phyloP scores from a whole-genome alignment of 2,329 filamentous ascomycete genomes.

The Dactylellina haptotyla region DNA sequence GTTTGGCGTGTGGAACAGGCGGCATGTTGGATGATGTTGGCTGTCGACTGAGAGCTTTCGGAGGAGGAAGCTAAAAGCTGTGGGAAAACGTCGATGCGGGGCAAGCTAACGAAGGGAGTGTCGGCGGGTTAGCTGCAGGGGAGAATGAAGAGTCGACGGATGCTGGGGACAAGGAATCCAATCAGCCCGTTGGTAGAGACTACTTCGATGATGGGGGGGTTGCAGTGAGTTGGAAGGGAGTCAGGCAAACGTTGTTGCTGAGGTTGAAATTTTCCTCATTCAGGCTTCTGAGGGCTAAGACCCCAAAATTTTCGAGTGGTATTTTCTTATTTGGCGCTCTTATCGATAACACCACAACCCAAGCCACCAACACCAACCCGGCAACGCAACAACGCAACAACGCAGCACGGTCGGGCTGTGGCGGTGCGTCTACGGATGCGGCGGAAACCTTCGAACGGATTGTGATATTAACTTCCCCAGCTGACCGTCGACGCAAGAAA shows the following conservation, averaged over 20 bases:
- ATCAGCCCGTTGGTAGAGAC: slow-evolving; percentile 52
- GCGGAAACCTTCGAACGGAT: slow-evolving; percentile 11
- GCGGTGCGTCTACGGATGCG: slow-evolving; percentile 4
- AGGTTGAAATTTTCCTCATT: slow-evolving; percentile 51
- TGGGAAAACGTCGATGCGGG: slow-evolving; percentile 15
- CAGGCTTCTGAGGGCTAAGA: slow-evolving; percentile 43
- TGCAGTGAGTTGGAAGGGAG: slow-evolving; percentile 27
- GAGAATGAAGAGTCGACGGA: slow-evolving; percentile 49
- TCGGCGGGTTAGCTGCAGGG: slow-evolving; percentile 33
- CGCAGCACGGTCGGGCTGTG: slow-evolving; percentile 1
- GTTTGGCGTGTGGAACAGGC: slow-evolving; percentile 95
- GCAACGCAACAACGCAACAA: slow-evolving; percentile 37
- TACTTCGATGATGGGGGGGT: slow-evolving; percentile 37
- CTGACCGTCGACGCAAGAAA: neutral
- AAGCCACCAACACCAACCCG: neutral
- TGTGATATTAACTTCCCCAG: slow-evolving; percentile 28
- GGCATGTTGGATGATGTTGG: slow-evolving; percentile 71
- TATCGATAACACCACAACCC: slow-evolving; percentile 39
- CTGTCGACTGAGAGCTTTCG: slow-evolving; percentile 27
- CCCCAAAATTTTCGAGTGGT: slow-evolving; percentile 39
- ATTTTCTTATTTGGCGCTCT: slow-evolving; percentile 11
- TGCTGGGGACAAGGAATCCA: slow-evolving; percentile 43
- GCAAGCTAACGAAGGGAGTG: slow-evolving; percentile 35
- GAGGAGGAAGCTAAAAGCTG: slow-evolving; percentile 20
- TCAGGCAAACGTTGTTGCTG: slow-evolving; percentile 1